A percentile compares a stretch with the other conserved stretches of the same genome.
These are phyloP conservation scores for Diplodia corticola DNA, from an alignment of 2,329 filamentous ascomycete species.

Conservation along the genomic window DNA sequence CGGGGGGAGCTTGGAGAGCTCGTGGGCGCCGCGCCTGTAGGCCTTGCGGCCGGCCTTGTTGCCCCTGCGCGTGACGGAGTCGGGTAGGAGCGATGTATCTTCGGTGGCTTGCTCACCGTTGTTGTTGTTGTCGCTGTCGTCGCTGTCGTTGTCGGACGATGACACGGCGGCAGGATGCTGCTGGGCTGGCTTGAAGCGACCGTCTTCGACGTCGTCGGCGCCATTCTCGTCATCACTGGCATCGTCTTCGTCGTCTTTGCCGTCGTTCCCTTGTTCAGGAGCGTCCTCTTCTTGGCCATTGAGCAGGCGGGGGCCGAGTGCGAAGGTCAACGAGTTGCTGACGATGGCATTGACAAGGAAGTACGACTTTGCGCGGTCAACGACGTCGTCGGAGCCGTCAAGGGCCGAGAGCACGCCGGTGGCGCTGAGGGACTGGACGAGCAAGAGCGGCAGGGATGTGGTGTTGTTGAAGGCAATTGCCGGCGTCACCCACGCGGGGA, in stretches of 20 bases:
- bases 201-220: constrained; percentile 26
- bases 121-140: constrained; percentile 29
- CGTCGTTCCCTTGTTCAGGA: constrained; percentile 27
- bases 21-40: constrained; percentile 37
- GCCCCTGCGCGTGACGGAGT: constrained; percentile 33
- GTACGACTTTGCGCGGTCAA: constrained; percentile 64
- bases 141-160: constrained; percentile 28
- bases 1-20: constrained; percentile 39
- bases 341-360: constrained; percentile 67
- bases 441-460: constrained; percentile 54
- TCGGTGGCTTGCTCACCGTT: constrained; percentile 42
- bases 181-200: constrained; percentile 25
- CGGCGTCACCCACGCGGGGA: constrained; percentile 56
- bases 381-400: constrained; percentile 48
- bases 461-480: constrained; percentile 61
- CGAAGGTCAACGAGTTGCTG: constrained; percentile 64
- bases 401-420: constrained; percentile 57
- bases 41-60: constrained; percentile 35
- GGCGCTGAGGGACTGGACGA: constrained; percentile 54
- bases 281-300: constrained; percentile 48
- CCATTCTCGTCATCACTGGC: neutral
- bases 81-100: constrained; percentile 54
- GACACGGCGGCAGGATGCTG: constrained; percentile 25
- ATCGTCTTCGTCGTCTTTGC: constrained; percentile 33
- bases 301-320: constrained; percentile 61